Evolutionary conservation across 2,329 filamentous ascomycete genomes (phyloP).

Genomic region (Fusarium sterilihyphosum): DNA sequence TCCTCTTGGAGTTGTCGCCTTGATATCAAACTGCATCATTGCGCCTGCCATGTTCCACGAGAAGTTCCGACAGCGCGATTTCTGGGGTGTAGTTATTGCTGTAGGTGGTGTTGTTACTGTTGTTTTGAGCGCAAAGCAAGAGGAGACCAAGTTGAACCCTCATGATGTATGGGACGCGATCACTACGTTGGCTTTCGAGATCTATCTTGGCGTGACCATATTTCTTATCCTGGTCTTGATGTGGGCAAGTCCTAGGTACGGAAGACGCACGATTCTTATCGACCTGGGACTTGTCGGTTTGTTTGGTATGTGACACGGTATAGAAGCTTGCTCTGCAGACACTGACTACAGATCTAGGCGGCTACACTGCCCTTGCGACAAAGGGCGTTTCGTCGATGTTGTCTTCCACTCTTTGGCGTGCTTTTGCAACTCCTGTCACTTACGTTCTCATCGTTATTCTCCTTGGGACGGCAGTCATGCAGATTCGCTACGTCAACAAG

Average conservation of each 20-base stretch:
- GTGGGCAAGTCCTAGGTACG: constrained; percentile 84
- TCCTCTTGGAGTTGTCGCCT: constrained; percentile 92
- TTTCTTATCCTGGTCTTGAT: constrained; percentile 79
- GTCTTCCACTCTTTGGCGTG: constrained; percentile 87
- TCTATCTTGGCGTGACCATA: constrained; percentile 84
- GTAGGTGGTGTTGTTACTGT: constrained; percentile 90
- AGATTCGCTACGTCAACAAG: constrained; percentile 95
- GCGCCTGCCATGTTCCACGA: constrained; percentile 95
- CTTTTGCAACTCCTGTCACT: constrained; percentile 90
- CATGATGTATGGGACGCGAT: constrained; percentile 92
- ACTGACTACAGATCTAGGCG: constrained; percentile 64
- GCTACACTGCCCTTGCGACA: constrained; percentile 95
- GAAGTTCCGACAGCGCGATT: constrained; percentile 83
- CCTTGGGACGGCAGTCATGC: constrained; percentile 87
- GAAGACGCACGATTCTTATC: constrained; percentile 86
- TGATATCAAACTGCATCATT: constrained; percentile 97
- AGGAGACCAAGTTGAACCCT: constrained; percentile 90
- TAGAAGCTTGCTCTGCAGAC: neutral
- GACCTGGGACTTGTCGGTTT: constrained; percentile 93
- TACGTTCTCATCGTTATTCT: constrained; percentile 86
- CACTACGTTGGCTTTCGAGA: constrained; percentile 86
- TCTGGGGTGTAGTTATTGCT: constrained; percentile 87
- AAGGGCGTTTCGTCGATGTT: constrained; percentile 97
- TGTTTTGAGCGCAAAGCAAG: constrained; percentile 87
- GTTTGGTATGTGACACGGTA: constrained; percentile 72